Conservation (phyloP, 139 green algal species). For the Volvox africanus region DNA sequence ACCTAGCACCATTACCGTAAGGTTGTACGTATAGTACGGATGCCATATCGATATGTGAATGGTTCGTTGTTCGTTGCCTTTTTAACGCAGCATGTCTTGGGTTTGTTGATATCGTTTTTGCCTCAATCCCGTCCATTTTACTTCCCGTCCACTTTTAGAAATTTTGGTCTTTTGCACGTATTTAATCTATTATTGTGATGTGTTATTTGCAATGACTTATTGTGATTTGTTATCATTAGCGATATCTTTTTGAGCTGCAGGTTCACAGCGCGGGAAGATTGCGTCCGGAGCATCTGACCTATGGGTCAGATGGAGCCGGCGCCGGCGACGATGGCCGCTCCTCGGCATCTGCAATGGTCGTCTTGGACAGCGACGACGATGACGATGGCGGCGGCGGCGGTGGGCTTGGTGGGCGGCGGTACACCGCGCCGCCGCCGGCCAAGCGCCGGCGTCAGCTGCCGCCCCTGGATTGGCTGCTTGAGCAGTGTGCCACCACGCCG, state of each 20-base stretch:
- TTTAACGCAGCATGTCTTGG: no score
- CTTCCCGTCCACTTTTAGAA: no score
- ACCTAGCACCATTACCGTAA: no score
- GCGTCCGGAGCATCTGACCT: slow-evolving; percentile 11
- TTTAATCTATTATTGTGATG: no score
- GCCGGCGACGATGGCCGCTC: background rate
- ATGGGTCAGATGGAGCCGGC: background rate
- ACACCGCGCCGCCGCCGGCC: background rate
- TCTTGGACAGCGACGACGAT: slow-evolving; percentile 11
- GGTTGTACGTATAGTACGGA: no score
- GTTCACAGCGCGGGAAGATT: background rate
- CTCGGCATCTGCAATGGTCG: background rate
- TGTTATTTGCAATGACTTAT: no score
- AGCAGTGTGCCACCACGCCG: background rate
- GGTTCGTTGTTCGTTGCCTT: no score
- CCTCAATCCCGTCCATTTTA: no score
- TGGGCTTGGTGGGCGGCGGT: background rate
- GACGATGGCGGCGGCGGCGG: background rate
- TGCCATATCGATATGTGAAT: no score
- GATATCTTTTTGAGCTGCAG: background rate
- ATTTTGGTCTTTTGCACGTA: no score
- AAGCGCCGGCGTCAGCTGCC: slow-evolving; percentile 24
- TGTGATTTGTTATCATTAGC: no score
- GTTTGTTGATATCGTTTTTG: no score
- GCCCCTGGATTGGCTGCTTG: slow-evolving; percentile 43